Evolutionary conservation across 164 flowering plant species (phyloP), one percentile per base, ranked within the genome.

Genomic region (Sedum album): DNA sequence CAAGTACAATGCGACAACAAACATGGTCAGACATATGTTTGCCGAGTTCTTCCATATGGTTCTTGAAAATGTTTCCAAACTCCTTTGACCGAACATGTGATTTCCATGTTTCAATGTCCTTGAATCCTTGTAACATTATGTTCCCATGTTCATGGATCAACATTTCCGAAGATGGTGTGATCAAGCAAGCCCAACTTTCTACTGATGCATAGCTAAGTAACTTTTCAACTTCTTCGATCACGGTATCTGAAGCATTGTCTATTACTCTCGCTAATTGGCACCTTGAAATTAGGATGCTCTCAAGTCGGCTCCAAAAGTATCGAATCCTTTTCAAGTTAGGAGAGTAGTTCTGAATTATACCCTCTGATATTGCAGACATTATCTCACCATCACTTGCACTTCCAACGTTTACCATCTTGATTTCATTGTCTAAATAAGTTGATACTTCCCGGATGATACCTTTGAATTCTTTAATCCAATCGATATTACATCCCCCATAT

Each of bases 111-210:
- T 42, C 15, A 42, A 8, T 10, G 17, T 8, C 48, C 26, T 2
- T 42, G 48, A 49, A 49, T 5, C 57, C 57, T 49, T 49, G 4
- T n/a, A 49, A 49, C 57, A 49, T 49, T 20, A 21, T 49, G 25
- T 5, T 10, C 57, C 57, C 57, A 49, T 20, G 57, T n/a, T 25
- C 25, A 21, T 49, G 57, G 10, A 18, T 49, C 25, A 49, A n/a
- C 25, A 49, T 20, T 5, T 11, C 25, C 5, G 57, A 49, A 49
- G 57, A 49, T n/a, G 23, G 57, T n/a, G 11, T n/a, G 25, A n/a
- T 49, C 57, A 49, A 49, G 57, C 57, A 49, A 49, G 57, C 57
- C 57, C 57, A 49, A 49, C 57, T 49, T 49, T 49, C 57, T 2
- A 11, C 57, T 6, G 25, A 49, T n/a, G 57, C 57, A 2, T 49